These are phyloP conservation scores for Proliferodiscus dingleyae DNA, from an alignment of 2,329 filamentous ascomycete species.

Conservation along the genomic window DNA sequence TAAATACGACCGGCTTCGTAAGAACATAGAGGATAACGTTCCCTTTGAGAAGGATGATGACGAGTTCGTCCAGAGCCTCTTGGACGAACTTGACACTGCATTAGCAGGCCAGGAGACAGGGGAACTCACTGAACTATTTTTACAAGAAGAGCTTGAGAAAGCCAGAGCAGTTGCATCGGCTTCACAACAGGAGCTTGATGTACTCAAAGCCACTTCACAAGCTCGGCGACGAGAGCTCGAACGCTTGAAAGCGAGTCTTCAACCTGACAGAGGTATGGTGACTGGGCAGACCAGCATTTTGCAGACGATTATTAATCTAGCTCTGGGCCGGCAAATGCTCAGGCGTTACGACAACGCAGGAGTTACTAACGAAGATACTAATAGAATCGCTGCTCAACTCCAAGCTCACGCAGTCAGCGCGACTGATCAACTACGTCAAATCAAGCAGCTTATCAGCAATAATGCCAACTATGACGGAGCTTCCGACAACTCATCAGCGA, in stretches of 20 bases:
- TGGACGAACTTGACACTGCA: background rate
- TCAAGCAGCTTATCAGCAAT: background rate
- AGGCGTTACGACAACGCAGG: background rate
- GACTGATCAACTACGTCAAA: background rate
- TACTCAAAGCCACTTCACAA: background rate
- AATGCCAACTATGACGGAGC: background rate
- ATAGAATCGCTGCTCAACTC: background rate
- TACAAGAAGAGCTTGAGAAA: no score
- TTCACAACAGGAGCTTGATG: background rate
- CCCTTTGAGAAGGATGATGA: background rate
- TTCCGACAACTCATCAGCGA: background rate
- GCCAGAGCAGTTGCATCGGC: background rate
- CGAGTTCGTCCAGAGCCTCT: background rate
- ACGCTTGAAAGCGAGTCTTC: no score
- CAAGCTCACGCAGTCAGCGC: background rate
- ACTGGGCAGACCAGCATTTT: no score
- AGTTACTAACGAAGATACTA: background rate
- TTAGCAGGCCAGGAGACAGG: background rate
- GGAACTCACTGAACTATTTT: background rate
- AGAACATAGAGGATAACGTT: background rate
- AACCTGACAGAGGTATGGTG: no score
- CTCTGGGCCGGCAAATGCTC: background rate
- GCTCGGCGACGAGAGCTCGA: background rate
- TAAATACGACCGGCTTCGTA: background rate
- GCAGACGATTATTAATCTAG: background rate